phyloP scores from a whole-genome alignment of 768 basidiomycete genomes.

The Termitomyces sp. region DNA sequence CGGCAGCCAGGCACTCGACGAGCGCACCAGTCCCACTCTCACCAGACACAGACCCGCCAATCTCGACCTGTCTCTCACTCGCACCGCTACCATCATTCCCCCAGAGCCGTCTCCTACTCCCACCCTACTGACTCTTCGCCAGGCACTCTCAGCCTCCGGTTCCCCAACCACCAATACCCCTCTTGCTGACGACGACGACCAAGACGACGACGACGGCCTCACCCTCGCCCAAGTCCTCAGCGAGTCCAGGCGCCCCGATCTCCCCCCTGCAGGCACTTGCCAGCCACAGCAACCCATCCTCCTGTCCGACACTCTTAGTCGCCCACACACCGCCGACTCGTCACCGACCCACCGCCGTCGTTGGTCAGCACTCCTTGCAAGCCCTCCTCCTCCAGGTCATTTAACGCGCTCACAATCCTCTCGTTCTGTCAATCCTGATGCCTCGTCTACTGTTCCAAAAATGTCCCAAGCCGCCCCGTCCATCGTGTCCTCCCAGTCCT shows the following conservation, averaged over 20 bases:
- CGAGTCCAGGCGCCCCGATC: constrained; percentile 73
- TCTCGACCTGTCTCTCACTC: constrained; percentile 51
- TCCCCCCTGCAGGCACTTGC: constrained; percentile 65
- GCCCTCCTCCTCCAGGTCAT: constrained; percentile 12
- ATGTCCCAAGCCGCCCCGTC: constrained; percentile 19
- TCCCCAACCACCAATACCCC: constrained; percentile 40
- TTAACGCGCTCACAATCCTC: constrained; percentile 35
- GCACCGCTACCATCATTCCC: constrained; percentile 30
- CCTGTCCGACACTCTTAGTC: constrained; percentile 37
- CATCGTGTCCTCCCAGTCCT: constrained; percentile 26
- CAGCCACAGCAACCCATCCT: constrained; percentile 68
- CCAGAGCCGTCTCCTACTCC: constrained; percentile 56
- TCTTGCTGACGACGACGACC: constrained; percentile 51
- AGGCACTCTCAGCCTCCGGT: constrained; percentile 50
- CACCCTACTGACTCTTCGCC: constrained; percentile 59
- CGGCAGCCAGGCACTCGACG: constrained; percentile 77
- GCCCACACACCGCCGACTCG: constrained; percentile 22
- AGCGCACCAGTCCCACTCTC: constrained; percentile 61
- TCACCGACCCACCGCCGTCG: constrained; percentile 53
- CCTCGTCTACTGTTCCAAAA: constrained; percentile 9
- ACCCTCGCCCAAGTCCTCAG: constrained; percentile 69
- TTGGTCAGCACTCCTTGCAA: constrained; percentile 65
- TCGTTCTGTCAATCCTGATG: constrained; percentile 23
- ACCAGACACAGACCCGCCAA: constrained; percentile 53
- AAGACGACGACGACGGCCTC: constrained; percentile 61